Evolutionary conservation across 2,329 filamentous ascomycete genomes (phyloP).

Genomic region (Colletotrichum sp.): DNA sequence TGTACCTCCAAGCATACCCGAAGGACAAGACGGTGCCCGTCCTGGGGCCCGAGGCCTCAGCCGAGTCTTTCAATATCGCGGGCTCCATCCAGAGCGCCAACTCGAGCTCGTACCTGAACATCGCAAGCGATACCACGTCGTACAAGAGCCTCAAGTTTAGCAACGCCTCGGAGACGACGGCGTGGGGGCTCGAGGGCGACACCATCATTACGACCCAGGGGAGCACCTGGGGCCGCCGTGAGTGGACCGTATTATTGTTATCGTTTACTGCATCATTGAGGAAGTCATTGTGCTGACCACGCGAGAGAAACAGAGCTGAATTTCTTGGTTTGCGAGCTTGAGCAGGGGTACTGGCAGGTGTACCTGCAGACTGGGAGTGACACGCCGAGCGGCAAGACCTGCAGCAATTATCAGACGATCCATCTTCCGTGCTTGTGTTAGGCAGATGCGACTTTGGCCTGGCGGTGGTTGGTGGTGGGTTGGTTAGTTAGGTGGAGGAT

Average conservation of each 20-base stretch:
- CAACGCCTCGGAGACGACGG: conserved; percentile 43
- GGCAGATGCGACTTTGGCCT: background rate
- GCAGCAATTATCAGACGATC: conserved; percentile 60
- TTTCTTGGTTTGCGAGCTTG: conserved; percentile 52
- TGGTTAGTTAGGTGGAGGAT: background rate
- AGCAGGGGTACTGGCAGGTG: conserved; percentile 50
- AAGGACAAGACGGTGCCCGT: conserved; percentile 49
- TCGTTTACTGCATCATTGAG: background rate
- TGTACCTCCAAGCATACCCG: conserved; percentile 54
- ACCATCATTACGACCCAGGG: conserved; percentile 48
- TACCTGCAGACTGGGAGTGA: conserved; percentile 59
- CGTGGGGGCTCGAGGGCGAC: conserved; percentile 54
- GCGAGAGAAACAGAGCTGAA: conserved; percentile 46
- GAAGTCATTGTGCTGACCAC: background rate
- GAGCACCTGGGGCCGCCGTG: conserved; percentile 48
- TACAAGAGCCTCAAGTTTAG: conserved; percentile 58
- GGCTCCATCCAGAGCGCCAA: conserved; percentile 54
- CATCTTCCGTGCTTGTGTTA: conserved; percentile 58
- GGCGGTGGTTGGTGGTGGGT: background rate
- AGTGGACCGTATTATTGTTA: conserved; percentile 10
- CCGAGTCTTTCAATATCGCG: conserved; percentile 54
- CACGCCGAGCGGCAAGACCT: conserved; percentile 50
- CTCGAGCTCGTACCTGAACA: conserved; percentile 52
- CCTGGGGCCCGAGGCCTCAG: conserved; percentile 54
- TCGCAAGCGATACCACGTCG: conserved; percentile 47